Evolutionary conservation across 176 grass and related monocot genomes (phyloP).

Genomic region (Aegilops longissima): DNA sequence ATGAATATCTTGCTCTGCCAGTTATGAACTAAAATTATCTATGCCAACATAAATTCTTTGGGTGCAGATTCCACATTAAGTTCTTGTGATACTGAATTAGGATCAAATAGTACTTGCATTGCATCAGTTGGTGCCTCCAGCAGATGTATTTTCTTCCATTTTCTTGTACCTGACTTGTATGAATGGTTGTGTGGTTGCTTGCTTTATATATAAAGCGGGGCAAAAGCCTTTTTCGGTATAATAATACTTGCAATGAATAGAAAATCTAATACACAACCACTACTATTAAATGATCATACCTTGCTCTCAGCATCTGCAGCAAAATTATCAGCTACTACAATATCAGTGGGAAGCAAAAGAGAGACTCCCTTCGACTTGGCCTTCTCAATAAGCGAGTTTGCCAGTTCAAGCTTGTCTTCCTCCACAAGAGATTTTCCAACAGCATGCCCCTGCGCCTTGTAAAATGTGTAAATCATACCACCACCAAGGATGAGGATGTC

Average conservation of each 20-base stretch:
- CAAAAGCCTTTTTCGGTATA: neutral
- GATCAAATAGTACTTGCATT: neutral
- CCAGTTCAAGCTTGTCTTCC: conserved; percentile 81
- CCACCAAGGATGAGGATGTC: conserved; percentile 86
- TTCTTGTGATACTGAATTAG: neutral
- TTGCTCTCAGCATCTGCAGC: conserved; percentile 74
- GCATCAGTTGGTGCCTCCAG: neutral
- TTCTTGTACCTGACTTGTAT: neutral
- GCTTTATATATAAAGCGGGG: neutral
- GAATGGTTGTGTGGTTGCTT: neutral
- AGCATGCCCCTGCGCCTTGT: conserved; percentile 70
- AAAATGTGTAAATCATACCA: conserved; percentile 90
- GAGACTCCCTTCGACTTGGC: conserved; percentile 68
- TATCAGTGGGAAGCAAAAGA: conserved; percentile 71
- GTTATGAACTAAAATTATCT: neutral
- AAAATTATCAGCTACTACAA: conserved; percentile 83
- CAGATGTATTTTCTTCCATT: neutral
- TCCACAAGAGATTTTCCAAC: conserved; percentile 86
- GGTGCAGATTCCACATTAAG: neutral
- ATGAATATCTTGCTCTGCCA: neutral
- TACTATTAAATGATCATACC: conserved; percentile 37
- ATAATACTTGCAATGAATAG: neutral
- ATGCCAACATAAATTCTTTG: neutral
- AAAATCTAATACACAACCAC: neutral
- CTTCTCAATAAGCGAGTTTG: conserved; percentile 59